These are phyloP conservation scores for Priceomyces melissophilus DNA, from an alignment of 805 yeast genomes.

Conservation along the genomic window DNA sequence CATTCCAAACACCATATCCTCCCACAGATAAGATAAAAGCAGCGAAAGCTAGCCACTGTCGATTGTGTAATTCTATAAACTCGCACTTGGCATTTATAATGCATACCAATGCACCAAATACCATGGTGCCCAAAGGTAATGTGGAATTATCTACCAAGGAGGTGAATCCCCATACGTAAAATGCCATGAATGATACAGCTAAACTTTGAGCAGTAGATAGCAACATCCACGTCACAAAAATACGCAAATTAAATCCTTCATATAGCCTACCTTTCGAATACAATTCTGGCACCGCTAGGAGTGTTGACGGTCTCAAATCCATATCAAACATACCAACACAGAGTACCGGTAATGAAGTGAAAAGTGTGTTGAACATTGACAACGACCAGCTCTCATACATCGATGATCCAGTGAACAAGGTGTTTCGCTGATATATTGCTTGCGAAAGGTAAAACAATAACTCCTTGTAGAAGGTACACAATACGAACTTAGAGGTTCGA, in stretches of 20 bases:
- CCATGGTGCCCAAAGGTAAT: constrained; percentile 76
- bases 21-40: constrained; percentile 68
- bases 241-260: constrained; percentile 65
- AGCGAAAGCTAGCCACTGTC: constrained; percentile 64
- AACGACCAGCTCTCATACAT: constrained; percentile 94
- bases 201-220: constrained; percentile 73
- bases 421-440: constrained; percentile 77
- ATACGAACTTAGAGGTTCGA: constrained; percentile 85
- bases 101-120: constrained; percentile 68
- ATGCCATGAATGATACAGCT: constrained; percentile 62
- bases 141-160: constrained; percentile 71
- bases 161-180: constrained; percentile 66
- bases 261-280: constrained; percentile 74
- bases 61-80: constrained; percentile 73
- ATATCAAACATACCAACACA: constrained; percentile 95
- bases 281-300: constrained; percentile 87
- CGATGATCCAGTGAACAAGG: constrained; percentile 90
- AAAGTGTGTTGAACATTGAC: constrained; percentile 94
- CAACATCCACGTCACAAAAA: constrained; percentile 76
- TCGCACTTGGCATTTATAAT: constrained; percentile 77
- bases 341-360: constrained; percentile 87
- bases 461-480: constrained; percentile 94
- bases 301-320: constrained; percentile 83
- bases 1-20: constrained; percentile 87
- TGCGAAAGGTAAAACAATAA: constrained; percentile 86